phyloP scores from a whole-genome alignment of 805 yeast genomes.

The Cyberlindnera saturnus region DNA sequence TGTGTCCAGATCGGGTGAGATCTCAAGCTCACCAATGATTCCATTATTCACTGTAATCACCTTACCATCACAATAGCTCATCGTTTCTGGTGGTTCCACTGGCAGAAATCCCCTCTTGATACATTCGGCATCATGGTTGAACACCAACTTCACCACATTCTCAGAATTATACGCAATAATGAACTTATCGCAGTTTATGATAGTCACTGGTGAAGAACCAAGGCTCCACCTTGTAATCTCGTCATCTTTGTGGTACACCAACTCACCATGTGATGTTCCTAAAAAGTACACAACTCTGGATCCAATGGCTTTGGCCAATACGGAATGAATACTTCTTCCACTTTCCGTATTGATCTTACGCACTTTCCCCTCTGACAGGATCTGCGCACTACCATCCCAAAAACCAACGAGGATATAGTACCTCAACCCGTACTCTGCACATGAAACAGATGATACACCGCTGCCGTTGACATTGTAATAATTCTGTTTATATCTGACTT shows the following conservation, averaged over 20 bases:
- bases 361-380: conserved; percentile 5
- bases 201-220: conserved; percentile 21
- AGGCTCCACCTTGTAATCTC: conserved; percentile 5
- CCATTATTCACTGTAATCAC: conserved; percentile 1
- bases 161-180: conserved; percentile 17
- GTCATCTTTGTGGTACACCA: background rate
- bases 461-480: conserved; percentile 4
- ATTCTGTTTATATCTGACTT: background rate
- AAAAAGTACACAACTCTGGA: conserved; percentile 4
- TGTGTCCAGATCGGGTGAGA: background rate
- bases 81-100: conserved; percentile 10
- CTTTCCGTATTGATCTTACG: conserved; percentile 3
- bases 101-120: conserved; percentile 15
- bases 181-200: conserved; percentile 6
- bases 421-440: background rate
- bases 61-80: background rate
- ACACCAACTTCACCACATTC: conserved; percentile 6
- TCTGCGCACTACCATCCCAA: conserved; percentile 19
- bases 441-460: conserved; percentile 14
- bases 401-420: conserved; percentile 13
- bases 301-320: conserved; percentile 8
- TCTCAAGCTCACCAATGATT: background rate
- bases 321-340: conserved; percentile 14
- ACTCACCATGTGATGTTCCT: conserved; percentile 23
- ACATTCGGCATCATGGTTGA: conserved; percentile 3